Percentiles rank a stretch among this genome's conserved stretches.
phyloP scores from a whole-genome alignment of 2,329 filamentous ascomycete genomes.

The Pestalotiopsis sp. region DNA sequence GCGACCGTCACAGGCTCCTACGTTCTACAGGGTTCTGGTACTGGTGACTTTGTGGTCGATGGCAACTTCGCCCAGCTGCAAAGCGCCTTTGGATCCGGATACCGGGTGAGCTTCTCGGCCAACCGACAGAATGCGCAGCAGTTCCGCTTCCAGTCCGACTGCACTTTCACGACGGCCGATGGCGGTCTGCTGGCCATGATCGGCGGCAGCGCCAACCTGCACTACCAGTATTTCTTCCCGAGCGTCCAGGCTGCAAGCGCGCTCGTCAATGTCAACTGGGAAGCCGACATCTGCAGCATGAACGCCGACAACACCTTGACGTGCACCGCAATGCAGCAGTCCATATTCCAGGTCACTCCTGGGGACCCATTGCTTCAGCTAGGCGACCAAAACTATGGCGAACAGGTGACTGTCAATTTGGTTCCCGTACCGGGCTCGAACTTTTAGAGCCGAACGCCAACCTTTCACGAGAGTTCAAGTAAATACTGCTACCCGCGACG shows the following conservation, averaged over 20 bases:
- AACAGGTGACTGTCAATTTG: neutral
- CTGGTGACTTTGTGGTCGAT: neutral
- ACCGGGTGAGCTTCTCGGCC: neutral
- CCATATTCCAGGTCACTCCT: neutral
- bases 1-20: neutral
- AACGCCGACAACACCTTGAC: neutral
- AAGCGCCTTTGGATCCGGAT: neutral
- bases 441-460: too few relatives aligned
- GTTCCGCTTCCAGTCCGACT: neutral
- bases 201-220: neutral
- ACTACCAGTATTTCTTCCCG: conserved; percentile 7
- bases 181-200: conserved; percentile 1
- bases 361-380: neutral
- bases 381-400: conserved; percentile 1
- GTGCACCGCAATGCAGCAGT: conserved; percentile 1
- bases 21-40: neutral
- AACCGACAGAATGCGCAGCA: conserved; percentile 6
- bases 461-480: neutral
- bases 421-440: neutral
- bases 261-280: neutral
- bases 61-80: conserved; percentile 3
- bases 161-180: neutral
- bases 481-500: neutral
- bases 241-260: neutral
- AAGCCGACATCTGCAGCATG: neutral